Evolutionary conservation across 768 basidiomycete species (phyloP).

Genomic region (Calocera viscosa): DNA sequence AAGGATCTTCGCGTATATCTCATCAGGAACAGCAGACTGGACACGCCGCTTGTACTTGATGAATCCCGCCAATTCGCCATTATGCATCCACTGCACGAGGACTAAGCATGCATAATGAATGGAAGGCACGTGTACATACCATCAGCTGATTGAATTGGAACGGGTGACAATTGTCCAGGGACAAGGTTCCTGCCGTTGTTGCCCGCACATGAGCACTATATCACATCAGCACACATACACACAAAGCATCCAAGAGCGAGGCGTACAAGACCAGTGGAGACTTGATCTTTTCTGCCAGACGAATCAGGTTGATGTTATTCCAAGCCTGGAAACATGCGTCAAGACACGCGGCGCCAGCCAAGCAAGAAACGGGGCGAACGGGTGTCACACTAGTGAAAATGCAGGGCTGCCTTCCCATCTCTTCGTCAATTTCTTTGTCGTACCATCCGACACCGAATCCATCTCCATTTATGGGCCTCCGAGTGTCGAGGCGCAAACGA

Average conservation of each 20-base stretch:
- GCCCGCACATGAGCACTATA: constrained; percentile 77
- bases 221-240: neutral
- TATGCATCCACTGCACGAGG: constrained; percentile 77
- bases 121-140: constrained; percentile 37
- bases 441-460: constrained; percentile 99
- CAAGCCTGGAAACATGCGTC: constrained; percentile 52
- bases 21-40: constrained; percentile 64
- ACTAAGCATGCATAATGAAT: neutral
- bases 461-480: constrained; percentile 86
- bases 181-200: constrained; percentile 83
- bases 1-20: constrained; percentile 72
- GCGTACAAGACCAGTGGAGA: constrained; percentile 87
- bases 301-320: constrained; percentile 89
- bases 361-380: constrained; percentile 33
- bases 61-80: constrained; percentile 86
- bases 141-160: constrained; percentile 86
- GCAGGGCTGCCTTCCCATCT: constrained; percentile 77
- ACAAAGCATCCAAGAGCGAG: neutral
- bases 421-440: constrained; percentile 71
- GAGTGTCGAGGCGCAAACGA: constrained; percentile 63
- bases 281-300: constrained; percentile 93
- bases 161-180: constrained; percentile 88
- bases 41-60: constrained; percentile 63
- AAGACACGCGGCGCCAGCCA: neutral
- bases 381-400: constrained; percentile 94